These are phyloP conservation scores for Herpotrichia juniperi DNA, from an alignment of 2,329 filamentous ascomycete genomes.

Conservation along the genomic window DNA sequence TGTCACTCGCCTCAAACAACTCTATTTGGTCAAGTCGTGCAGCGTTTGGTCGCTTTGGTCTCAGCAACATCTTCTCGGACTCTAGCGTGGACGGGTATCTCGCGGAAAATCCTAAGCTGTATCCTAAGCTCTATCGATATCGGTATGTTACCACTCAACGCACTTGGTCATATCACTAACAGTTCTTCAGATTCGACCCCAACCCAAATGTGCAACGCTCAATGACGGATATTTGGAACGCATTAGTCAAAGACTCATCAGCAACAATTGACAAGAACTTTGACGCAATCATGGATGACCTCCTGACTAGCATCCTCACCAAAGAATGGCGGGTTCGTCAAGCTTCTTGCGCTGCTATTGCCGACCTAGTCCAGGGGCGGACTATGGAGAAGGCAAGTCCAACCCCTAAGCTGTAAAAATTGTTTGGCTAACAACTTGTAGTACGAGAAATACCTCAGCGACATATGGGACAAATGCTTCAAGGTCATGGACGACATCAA, in stretches of 20 bases:
- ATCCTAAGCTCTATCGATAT: constrained; percentile 93
- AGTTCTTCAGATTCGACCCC: constrained; percentile 72
- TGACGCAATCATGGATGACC: constrained; percentile 84
- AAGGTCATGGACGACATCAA: constrained; percentile 98
- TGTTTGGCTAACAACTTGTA: constrained; percentile 37
- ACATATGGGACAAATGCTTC: constrained; percentile 85
- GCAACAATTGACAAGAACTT: constrained; percentile 81
- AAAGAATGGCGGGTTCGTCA: constrained; percentile 94
- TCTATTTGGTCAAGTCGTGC: constrained; percentile 97
- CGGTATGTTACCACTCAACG: constrained; percentile 48
- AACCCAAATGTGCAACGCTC: constrained; percentile 91
- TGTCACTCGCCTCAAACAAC: constrained; percentile 94
- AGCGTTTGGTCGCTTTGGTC: constrained; percentile 90
- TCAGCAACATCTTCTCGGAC: constrained; percentile 90
- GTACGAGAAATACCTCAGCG: constrained; percentile 83
- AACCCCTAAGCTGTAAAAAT: neutral
- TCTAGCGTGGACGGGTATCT: constrained; percentile 71
- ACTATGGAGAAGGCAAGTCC: constrained; percentile 55
- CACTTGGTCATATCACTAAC: constrained; percentile 17
- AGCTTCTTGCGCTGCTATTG: constrained; percentile 88
- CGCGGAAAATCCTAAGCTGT: constrained; percentile 88
- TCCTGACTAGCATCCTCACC: constrained; percentile 83
- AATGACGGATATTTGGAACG: constrained; percentile 98
- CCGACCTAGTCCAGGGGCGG: constrained; percentile 84
- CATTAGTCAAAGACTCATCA: constrained; percentile 87